These are phyloP conservation scores for Arthrocladium fulminans DNA, from an alignment of 2,329 filamentous ascomycete genomes.

Conservation along the genomic window DNA sequence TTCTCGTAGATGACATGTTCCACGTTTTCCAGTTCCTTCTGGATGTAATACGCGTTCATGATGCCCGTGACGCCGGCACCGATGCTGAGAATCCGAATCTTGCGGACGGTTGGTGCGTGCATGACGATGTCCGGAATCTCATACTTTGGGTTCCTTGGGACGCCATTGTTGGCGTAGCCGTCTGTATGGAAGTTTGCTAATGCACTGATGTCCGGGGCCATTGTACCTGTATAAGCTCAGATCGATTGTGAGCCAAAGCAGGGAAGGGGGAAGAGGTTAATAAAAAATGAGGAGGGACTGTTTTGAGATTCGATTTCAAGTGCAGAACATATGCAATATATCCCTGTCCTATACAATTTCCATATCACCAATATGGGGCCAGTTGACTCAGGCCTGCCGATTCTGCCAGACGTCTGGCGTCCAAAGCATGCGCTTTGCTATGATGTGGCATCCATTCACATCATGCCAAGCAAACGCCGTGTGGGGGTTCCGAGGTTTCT, in stretches of 20 bases:
- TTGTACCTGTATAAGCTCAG: slow-evolving; percentile 9
- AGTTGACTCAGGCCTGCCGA: background rate
- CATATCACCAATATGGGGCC: too few relatives aligned
- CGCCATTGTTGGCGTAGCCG: slow-evolving; percentile 33
- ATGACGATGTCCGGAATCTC: slow-evolving; percentile 30
- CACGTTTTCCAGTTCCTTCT: slow-evolving; percentile 20
- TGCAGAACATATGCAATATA: too few relatives aligned
- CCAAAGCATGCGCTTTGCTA: too few relatives aligned
- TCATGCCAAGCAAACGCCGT: background rate
- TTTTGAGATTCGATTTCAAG: too few relatives aligned
- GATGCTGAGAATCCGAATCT: slow-evolving; percentile 40
- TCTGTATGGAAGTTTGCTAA: slow-evolving; percentile 22
- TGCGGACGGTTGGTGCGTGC: slow-evolving; percentile 26
- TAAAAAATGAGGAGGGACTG: too few relatives aligned
- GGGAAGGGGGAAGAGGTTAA: background rate
- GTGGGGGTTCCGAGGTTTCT: background rate
- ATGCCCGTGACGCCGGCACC: slow-evolving; percentile 45
- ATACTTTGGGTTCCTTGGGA: slow-evolving; percentile 41
- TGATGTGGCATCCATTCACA: too few relatives aligned
- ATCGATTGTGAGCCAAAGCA: background rate
- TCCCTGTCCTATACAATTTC: too few relatives aligned
- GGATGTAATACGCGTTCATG: slow-evolving; percentile 56
- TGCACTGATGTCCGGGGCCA: slow-evolving; percentile 22
- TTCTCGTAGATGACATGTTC: slow-evolving; percentile 26
- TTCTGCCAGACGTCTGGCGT: too few relatives aligned